Evolutionary conservation across 495 filamentous ascomycete genomes (phyloP), one percentile per base, ranked within the genome.

Genomic region (Podospora pseudopauciseta): DNA sequence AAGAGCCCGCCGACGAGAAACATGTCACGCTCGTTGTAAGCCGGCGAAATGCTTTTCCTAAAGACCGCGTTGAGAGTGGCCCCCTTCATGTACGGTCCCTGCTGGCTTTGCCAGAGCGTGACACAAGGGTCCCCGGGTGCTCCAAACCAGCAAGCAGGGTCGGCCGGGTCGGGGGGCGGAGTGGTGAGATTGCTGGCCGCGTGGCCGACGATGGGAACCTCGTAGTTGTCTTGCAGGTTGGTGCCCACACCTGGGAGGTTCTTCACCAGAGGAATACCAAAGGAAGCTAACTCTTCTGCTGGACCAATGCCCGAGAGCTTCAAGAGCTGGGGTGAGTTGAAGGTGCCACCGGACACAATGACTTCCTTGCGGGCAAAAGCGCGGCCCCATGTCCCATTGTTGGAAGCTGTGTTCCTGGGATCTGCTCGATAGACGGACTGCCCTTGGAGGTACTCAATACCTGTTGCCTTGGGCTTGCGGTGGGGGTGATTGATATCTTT

Each of bases 251-350:
- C 86, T 9, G 85, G 86, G 0, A 83, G 71, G 27, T 86, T 76
- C 2, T 81, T 72, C 20, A 80, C 68, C 28, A 83, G 78, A n/a
- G 78, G 71, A 57, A 89, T 87, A 11, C 74, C 74, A 65, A 82
- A 78, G 56, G 81, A 77, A 1, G 74, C 65, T 15, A 87, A 76
- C 60, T 87, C 84, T 0, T 79, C 77, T 7, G 76, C 78, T 0
- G 84, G 79, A 0, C 87, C 86, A 62, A 89, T 82, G 9, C 86
- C 86, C 19, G 79, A 84, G 3, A 85, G 82, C 67, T 86, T 83
- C 11, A 89, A 76, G 18, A 88, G 81, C 55, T 86, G 81, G 20
- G 86, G 86, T 23, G 83, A 81, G 78, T 85, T 86, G 76, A 86
- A 87, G 19, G 84, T 77, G 3, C 86, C 86, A 11, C 80, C 81